A percentile compares a stretch with the other conserved stretches of the same genome.
Conservation (phyloP, 2,329 filamentous ascomycete species). For the Sporothrix protearum region DNA sequence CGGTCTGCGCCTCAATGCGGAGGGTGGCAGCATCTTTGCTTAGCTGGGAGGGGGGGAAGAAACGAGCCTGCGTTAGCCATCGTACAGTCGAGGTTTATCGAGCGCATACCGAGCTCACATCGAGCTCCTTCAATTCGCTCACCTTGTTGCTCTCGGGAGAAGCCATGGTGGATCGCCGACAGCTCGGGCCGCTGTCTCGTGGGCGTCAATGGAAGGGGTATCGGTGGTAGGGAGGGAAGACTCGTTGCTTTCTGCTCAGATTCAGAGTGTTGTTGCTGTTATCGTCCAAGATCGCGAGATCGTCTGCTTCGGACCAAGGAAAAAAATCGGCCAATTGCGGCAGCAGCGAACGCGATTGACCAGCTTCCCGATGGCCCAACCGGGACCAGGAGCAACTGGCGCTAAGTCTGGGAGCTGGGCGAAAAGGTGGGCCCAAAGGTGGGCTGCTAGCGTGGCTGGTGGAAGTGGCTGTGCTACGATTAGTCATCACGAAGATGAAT, state of each 20-base stretch:
- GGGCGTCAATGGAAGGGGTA: slow-evolving; percentile 19
- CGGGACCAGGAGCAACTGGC: background rate
- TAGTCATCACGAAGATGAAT: background rate
- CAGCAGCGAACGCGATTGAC: slow-evolving; percentile 1
- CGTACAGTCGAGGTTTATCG: background rate
- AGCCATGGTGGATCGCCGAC: slow-evolving; percentile 26
- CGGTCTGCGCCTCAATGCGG: slow-evolving; percentile 24
- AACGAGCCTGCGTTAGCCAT: background rate
- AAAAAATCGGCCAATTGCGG: slow-evolving; percentile 19
- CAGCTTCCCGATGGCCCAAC: background rate
- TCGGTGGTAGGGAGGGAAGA: background rate
- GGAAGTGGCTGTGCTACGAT: background rate
- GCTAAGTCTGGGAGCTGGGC: background rate
- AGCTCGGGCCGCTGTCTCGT: slow-evolving; percentile 23
- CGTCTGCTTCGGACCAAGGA: background rate
- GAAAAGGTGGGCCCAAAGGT: background rate
- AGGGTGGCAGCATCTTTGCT: slow-evolving; percentile 22
- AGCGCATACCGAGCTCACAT: too few relatives aligned
- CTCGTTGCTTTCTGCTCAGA: too few relatives aligned
- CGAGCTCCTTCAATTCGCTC: slow-evolving; percentile 17
- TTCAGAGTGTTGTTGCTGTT: background rate
- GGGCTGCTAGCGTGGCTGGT: background rate
- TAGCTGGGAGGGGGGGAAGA: slow-evolving; percentile 15
- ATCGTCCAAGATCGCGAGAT: background rate
- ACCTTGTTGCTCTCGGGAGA: slow-evolving; percentile 13